Conservation (phyloP, 176 grass and related monocot genomes). For the Phyllostachys edulis region DNA sequence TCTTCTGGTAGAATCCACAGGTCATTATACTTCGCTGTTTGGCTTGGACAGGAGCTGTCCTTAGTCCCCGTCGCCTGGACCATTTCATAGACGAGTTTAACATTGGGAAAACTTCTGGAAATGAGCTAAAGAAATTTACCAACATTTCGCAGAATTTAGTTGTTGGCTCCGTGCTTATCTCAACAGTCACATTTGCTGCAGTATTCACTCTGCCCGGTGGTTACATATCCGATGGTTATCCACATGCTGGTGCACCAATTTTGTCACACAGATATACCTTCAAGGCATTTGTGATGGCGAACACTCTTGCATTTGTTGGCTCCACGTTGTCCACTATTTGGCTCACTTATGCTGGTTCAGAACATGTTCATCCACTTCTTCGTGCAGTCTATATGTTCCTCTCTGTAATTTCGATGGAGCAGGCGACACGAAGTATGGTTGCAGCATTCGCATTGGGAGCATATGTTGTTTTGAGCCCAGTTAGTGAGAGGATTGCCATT, state of each 20-base stretch:
- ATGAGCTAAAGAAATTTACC: constrained; percentile 53
- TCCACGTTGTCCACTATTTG: constrained; percentile 52
- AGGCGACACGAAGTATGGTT: constrained; percentile 57
- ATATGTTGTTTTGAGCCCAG: constrained; percentile 55
- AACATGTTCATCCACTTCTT: constrained; percentile 40
- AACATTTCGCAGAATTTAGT: constrained; percentile 53
- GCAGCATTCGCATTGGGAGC: constrained; percentile 51
- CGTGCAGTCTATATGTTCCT: constrained; percentile 53
- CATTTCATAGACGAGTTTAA: constrained; percentile 51
- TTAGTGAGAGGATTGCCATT: constrained; percentile 35
- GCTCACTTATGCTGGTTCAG: constrained; percentile 54
- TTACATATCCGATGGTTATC: constrained; percentile 49
- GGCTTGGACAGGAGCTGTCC: constrained; percentile 57
- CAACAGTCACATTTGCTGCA: constrained; percentile 61
- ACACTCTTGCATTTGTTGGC: constrained; percentile 54
- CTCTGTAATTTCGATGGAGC: constrained; percentile 58
- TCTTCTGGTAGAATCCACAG: constrained; percentile 61
- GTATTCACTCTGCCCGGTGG: constrained; percentile 53
- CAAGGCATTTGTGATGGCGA: constrained; percentile 63
- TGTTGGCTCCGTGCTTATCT: constrained; percentile 46
- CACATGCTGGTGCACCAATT: constrained; percentile 47
- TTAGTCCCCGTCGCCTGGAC: constrained; percentile 54
- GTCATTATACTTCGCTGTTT: constrained; percentile 63
- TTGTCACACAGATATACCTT: constrained; percentile 54
- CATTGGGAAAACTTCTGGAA: constrained; percentile 40